Evolutionary conservation across 352 stramenopile genomes (phyloP), one percentile per base, ranked within the genome.

Genomic region (Paralagenidium karlingii): DNA sequence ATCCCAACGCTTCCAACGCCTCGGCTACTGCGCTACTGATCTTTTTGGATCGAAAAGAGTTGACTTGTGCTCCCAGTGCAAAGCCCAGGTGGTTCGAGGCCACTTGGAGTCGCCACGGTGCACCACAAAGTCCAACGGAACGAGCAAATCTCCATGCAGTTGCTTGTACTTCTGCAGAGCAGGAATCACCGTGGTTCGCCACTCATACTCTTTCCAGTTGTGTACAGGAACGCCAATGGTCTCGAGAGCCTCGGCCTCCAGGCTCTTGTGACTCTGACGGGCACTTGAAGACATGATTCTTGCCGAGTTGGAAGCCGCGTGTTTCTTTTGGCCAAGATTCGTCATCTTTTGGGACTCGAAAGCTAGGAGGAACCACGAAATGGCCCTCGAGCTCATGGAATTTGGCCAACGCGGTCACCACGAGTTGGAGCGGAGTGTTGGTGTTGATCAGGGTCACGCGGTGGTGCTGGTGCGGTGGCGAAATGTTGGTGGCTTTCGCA

Each of bases 71-170:
- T 8, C 90, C 90, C 8, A 97, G 55, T 28, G 75, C 63, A 34
- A 92, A 73, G 3, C 85, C 55, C 74, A 82, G 20, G 78, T 82
- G 19, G 80, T 51, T 38, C 82, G 53, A 10, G 86, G 81, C 82
- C 84, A 97, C 8, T 56, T 45, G 0, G 51, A 18, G n/a, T 70
- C 66, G 30, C 67, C 55, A 5, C 63, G 38, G 1, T 83, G 85
- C 1, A 96, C 77, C 10, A 88, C 68, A 51, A 95, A 97, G 39
- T 90, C 85, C 53, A 96, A 82, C 26, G 85, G 86, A 13, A 97
- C 84, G 42, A 94, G 79, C 16, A 96, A 51, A 48, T 95, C 65
- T n/a, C 82, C 82, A 37, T 94, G 69, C 1, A 79, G 47, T 26
- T 67, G 29, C 13, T 78, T 64, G 56, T 94, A 97, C 13, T 48